Conservation (phyloP, 345 rosid species). For the Eucalyptus sideroxylon region DNA sequence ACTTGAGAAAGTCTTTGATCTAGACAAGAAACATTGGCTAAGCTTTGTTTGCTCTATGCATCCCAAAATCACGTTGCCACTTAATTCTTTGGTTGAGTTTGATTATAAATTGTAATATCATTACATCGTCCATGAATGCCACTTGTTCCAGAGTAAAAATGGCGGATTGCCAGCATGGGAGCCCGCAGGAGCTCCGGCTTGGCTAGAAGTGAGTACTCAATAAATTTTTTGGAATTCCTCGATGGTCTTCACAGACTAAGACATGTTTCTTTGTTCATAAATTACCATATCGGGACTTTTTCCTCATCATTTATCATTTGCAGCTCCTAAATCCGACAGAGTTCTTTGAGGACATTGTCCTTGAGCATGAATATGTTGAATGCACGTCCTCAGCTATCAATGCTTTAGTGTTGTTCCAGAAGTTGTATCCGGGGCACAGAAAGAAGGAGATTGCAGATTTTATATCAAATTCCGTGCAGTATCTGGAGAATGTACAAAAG, state of each 20-base stretch:
- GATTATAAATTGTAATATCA: neutral
- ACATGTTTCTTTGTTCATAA: neutral
- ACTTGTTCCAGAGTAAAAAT: slow-evolving; percentile 22
- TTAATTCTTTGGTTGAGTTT: neutral
- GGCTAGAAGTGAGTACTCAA: slow-evolving; percentile 33
- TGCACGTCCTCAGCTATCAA: slow-evolving; percentile 38
- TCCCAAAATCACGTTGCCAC: neutral
- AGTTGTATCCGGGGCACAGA: slow-evolving; percentile 29
- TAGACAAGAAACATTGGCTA: neutral
- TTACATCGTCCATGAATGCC: neutral
- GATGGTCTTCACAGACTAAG: neutral
- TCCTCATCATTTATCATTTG: neutral
- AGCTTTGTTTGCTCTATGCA: neutral
- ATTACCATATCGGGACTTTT: neutral
- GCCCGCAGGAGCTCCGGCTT: slow-evolving; percentile 28
- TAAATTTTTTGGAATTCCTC: slow-evolving; percentile 2
- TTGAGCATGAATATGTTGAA: slow-evolving; percentile 30
- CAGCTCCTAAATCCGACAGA: slow-evolving; percentile 54
- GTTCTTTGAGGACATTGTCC: slow-evolving; percentile 28
- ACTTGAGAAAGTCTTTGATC: neutral
- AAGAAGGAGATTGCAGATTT: slow-evolving; percentile 27
- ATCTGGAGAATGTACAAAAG: slow-evolving; percentile 19
- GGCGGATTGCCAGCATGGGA: slow-evolving; percentile 66
- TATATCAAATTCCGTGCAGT: slow-evolving; percentile 18
- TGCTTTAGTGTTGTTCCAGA: slow-evolving; percentile 16